Conservation (phyloP, 192 early-diverging fungal species). For the Coemansia asiatica region DNA sequence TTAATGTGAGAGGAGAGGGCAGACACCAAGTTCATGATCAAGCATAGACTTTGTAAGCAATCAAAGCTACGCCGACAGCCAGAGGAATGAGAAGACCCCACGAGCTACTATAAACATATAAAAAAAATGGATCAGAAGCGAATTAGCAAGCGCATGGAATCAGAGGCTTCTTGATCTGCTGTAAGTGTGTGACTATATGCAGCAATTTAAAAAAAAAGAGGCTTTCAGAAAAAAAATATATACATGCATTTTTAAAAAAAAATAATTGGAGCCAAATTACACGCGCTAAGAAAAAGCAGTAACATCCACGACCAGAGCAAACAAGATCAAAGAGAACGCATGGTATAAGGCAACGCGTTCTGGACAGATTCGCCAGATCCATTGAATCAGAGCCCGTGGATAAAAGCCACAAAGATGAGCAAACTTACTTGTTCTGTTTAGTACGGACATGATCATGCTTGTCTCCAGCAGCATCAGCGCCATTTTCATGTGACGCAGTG, state of each 20-base stretch:
- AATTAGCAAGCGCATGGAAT: slow-evolving; percentile 1
- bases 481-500: slow-evolving; percentile 4
- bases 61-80: slow-evolving; percentile 51
- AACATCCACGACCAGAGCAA: no score
- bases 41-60: slow-evolving; percentile 58
- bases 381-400: no score
- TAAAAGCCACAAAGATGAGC: no score
- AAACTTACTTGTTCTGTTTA: slow-evolving; percentile 51
- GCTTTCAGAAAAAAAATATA: no score
- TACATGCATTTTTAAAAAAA: no score
- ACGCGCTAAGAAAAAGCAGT: neutral
- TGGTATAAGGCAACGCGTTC: no score
- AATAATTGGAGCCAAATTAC: no score
- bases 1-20: neutral
- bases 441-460: slow-evolving; percentile 23
- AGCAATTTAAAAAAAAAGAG: no score
- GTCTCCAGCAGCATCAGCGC: slow-evolving; percentile 1
- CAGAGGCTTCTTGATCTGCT: neutral
- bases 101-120: slow-evolving; percentile 41
- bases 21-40: slow-evolving; percentile 1
- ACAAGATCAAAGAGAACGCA: neutral
- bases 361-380: no score
- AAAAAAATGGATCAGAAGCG: neutral
- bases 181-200: no score
- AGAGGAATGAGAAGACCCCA: slow-evolving; percentile 58